phyloP scores from a whole-genome alignment of 192 early-diverging fungal species.

The Oehlia diaphana region DNA sequence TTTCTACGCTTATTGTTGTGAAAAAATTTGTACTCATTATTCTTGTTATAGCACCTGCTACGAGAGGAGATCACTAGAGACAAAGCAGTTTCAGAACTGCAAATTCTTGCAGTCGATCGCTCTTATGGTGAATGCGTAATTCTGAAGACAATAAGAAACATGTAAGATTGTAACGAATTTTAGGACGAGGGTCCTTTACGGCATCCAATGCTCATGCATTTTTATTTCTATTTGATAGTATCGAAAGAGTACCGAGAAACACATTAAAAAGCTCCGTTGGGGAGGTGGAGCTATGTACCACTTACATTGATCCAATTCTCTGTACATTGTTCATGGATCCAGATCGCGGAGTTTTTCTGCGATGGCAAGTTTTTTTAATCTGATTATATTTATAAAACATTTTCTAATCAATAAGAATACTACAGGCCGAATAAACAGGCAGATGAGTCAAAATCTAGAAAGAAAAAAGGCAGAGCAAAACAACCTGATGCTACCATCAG shows the following conservation, averaged over 20 bases:
- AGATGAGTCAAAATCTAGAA: conserved; percentile 12
- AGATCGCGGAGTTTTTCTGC: conserved; percentile 24
- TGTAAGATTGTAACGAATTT: conserved; percentile 16
- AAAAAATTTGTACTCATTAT: conserved; percentile 12
- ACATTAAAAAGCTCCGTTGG: conserved; percentile 26
- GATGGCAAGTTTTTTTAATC: conserved; percentile 15
- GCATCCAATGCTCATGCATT: not conserved
- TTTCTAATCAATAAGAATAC: conserved; percentile 16
- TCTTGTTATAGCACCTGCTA: conserved; percentile 20
- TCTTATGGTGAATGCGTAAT: conserved; percentile 17
- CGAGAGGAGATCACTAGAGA: conserved; percentile 18
- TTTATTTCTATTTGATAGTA: not conserved
- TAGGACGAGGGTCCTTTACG: not conserved
- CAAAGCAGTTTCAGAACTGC: conserved; percentile 20
- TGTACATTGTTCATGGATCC: conserved; percentile 27
- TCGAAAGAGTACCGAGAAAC: not conserved
- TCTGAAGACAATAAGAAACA: conserved; percentile 23
- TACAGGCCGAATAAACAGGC: not conserved
- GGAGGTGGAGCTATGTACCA: conserved; percentile 30
- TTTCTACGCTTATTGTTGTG: conserved; percentile 19
- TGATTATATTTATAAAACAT: conserved; percentile 30
- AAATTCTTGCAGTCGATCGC: conserved; percentile 5
- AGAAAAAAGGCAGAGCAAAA: not conserved
- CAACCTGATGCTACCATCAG: too few relatives aligned
- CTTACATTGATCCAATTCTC: conserved; percentile 30